Conservation (phyloP, 495 filamentous ascomycete species). For the Daldinia bambusicola region DNA sequence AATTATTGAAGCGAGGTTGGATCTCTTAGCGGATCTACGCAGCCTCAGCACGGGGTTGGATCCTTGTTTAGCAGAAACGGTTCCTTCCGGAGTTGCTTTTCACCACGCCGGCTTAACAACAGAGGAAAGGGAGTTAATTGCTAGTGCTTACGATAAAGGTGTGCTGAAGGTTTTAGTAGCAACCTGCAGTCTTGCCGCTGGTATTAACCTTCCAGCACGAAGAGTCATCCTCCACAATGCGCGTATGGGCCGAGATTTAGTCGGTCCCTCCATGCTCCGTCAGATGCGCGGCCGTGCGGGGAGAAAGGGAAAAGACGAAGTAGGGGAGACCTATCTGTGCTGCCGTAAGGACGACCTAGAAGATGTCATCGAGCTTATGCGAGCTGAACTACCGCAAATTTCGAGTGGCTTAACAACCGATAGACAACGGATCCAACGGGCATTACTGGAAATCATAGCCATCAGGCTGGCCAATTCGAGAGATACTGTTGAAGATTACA, state of each 20-base stretch:
- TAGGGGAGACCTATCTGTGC: constrained; percentile 83
- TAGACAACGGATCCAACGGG: constrained; percentile 74
- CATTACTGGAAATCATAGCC: constrained; percentile 78
- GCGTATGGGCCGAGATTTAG: constrained; percentile 79
- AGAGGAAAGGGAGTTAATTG: constrained; percentile 81
- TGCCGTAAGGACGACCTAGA: constrained; percentile 76
- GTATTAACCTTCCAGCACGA: constrained; percentile 79
- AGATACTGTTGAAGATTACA: constrained; percentile 76
- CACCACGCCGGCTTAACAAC: constrained; percentile 84
- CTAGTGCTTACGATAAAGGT: constrained; percentile 76
- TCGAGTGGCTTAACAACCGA: constrained; percentile 76
- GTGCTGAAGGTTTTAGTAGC: constrained; percentile 78
- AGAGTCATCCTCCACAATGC: constrained; percentile 83
- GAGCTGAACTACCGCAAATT: constrained; percentile 76
- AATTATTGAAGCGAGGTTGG: constrained; percentile 67
- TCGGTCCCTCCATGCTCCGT: constrained; percentile 76
- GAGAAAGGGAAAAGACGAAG: constrained; percentile 82
- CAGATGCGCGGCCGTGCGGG: constrained; percentile 89
- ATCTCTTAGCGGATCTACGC: constrained; percentile 74
- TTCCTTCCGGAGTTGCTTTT: constrained; percentile 76
- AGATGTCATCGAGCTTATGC: constrained; percentile 74
- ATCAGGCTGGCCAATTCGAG: constrained; percentile 75
- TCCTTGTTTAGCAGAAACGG: constrained; percentile 69
- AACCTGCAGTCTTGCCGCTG: constrained; percentile 86
- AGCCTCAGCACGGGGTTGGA: constrained; percentile 76